Conservation (phyloP, 108 stramenopile genomes). For the Schizochytrium sp. region DNA sequence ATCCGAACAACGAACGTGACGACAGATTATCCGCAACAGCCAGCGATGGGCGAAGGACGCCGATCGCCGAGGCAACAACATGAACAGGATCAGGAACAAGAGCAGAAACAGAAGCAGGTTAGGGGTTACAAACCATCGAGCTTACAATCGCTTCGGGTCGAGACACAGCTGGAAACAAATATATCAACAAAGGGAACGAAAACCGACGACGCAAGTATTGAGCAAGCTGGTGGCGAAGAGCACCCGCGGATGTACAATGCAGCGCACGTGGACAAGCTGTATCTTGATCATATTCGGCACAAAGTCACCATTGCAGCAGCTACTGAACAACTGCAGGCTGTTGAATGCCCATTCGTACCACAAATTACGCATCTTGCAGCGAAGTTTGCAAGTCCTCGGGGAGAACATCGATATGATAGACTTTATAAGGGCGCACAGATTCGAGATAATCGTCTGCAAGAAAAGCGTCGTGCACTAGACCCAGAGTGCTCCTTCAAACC, state of each 20-base stretch:
- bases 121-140: no score
- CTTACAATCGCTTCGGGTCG: no score
- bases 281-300: background rate
- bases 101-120: no score
- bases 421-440: conserved; percentile 4
- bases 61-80: no score
- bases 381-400: background rate
- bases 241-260: background rate
- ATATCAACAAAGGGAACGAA: no score
- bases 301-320: background rate
- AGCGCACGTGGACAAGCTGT: conserved; percentile 33
- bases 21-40: no score
- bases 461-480: background rate
- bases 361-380: background rate
- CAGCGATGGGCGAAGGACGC: no score
- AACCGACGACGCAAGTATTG: no score
- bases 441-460: background rate
- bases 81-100: no score
- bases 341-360: conserved; percentile 39
- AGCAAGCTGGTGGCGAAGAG: no score
- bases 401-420: conserved; percentile 2
- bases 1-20: no score
- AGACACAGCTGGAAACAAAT: no score
- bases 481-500: conserved; percentile 36
- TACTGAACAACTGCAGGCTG: conserved; percentile 34